Base-by-base conservation (phyloP, 1,284 basidiomycete genomes). In the Puccinia hordei region DNA sequence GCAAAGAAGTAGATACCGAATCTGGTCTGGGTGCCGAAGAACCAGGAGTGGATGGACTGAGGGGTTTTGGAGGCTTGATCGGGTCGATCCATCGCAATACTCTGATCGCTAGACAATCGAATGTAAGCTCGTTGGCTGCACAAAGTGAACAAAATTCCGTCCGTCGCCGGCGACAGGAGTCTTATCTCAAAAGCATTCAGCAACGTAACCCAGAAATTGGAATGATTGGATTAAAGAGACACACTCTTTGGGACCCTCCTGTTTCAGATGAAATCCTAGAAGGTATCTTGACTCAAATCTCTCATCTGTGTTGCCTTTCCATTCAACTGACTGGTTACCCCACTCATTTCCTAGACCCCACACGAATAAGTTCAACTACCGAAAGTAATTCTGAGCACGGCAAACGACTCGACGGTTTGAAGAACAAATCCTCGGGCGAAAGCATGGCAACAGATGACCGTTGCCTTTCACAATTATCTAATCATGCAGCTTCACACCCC, bases 41-140 rank as follows among this genome's bases (percentile, higher is more conserved):
- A 73, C 85, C 85, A 0, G 85, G 85, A n/a, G 51, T 85, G 38
- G 85, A 86, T 73, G 82, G 85, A 19, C 82, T 86, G 27, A 83
- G 85, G 30, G 85, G 85, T 41, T 84, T 84, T 22, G 82, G 84
- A 81, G 85, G 85, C 44, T 81, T 86, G 57, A 82, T 86, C 5
- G 85, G 85, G 15, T 84, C 83, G 2, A 82, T 86, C 65, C 82
- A 85, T 49, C 84, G 85, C 24, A 85, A 84, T 13, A 82, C 83
- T 33, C 84, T 83, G 81, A 83, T 84, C 17, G 82, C 84, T 8
- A 73, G 83, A 24, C 59, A 83, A 5, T 66, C 44, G 30, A 69
- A 15, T 27, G 61, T 49, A 55, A 78, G 75, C 55, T 83, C 83
- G 2, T 83, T 81, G 80, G 68, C 49, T 71, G 66, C 82, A 24